These are phyloP conservation scores for Russula sp. DNA, from an alignment of 768 basidiomycete species.

Conservation along the genomic window DNA sequence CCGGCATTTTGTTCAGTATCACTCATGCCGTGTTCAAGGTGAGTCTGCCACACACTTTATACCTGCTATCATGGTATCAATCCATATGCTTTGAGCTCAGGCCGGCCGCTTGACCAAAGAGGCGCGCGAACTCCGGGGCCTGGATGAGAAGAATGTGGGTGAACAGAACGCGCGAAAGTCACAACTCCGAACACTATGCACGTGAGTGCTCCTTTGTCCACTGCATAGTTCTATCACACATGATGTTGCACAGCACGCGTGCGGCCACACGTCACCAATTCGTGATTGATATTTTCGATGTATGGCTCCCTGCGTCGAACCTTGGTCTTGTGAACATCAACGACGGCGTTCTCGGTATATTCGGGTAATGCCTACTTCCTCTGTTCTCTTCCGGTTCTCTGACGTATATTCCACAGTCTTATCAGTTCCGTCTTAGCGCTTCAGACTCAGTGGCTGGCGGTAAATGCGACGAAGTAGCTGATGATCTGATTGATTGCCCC, in stretches of 20 bases:
- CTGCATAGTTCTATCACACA: slow-evolving; percentile 13
- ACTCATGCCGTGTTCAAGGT: slow-evolving; percentile 66
- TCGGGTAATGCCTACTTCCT: slow-evolving; percentile 58
- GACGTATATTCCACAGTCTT: slow-evolving; percentile 38
- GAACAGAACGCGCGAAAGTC: slow-evolving; percentile 60
- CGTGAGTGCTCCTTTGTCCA: slow-evolving; percentile 35
- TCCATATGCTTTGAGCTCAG: slow-evolving; percentile 32
- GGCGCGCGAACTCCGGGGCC: slow-evolving; percentile 43
- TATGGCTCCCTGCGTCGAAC: slow-evolving; percentile 85
- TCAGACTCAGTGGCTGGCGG: slow-evolving; percentile 19
- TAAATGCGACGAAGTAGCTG: slow-evolving; percentile 15
- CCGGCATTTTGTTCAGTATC: slow-evolving; percentile 79
- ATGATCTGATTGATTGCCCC: background rate
- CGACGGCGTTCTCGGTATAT: slow-evolving; percentile 79
- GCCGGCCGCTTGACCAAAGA: slow-evolving; percentile 57
- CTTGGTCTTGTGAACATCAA: slow-evolving; percentile 70
- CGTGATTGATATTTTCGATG: slow-evolving; percentile 75
- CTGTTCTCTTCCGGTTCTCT: slow-evolving; percentile 1
- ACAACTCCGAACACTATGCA: slow-evolving; percentile 50
- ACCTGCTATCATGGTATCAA: background rate
- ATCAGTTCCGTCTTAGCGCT: slow-evolving; percentile 38
- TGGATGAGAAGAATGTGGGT: slow-evolving; percentile 64
- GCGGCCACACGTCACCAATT: slow-evolving; percentile 71
- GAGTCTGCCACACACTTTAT: background rate
- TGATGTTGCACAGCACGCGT: slow-evolving; percentile 44